Conservation (phyloP, 257 asterid species). For the Penstemon newberryi region DNA sequence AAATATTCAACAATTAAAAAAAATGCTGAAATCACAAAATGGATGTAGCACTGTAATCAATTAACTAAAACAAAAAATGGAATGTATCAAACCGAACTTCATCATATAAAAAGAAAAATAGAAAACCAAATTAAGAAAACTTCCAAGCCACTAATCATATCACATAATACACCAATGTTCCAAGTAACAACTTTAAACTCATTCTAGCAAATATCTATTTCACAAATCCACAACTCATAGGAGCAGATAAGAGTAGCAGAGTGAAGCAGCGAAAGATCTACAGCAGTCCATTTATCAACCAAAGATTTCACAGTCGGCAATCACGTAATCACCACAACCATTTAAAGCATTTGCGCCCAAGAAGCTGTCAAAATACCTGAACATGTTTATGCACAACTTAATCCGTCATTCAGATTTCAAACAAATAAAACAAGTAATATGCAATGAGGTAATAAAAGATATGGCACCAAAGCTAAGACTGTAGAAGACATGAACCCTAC, state of each 20-base stretch:
- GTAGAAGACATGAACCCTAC: constrained; percentile 6
- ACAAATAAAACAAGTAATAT: constrained; percentile 31
- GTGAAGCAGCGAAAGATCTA: constrained; percentile 96
- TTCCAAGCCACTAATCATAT: constrained; percentile 47
- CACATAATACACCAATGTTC: constrained; percentile 69
- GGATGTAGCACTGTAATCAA: constrained; percentile 21
- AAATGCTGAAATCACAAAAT: constrained; percentile 14
- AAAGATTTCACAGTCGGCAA: constrained; percentile 88
- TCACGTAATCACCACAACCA: constrained; percentile 94
- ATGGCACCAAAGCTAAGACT: no score
- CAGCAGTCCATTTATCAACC: constrained; percentile 90
- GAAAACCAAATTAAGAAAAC: constrained; percentile 34
- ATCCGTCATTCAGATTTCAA: constrained; percentile 49
- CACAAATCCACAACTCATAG: constrained; percentile 70
- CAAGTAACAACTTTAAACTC: constrained; percentile 52
- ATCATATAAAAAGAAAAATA: constrained; percentile 17
- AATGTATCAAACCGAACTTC: constrained; percentile 15
- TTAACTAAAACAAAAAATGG: constrained; percentile 18
- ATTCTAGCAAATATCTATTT: constrained; percentile 54
- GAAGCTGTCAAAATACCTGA: constrained; percentile 98
- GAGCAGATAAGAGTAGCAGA: constrained; percentile 62
- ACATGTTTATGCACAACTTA: constrained; percentile 56
- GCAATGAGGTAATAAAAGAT: not conserved
- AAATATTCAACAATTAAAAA: constrained; percentile 9
- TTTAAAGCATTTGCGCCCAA: constrained; percentile 93